These are phyloP conservation scores for Mycena rebaudengoi DNA, from an alignment of 768 basidiomycete species.

Conservation along the genomic window DNA sequence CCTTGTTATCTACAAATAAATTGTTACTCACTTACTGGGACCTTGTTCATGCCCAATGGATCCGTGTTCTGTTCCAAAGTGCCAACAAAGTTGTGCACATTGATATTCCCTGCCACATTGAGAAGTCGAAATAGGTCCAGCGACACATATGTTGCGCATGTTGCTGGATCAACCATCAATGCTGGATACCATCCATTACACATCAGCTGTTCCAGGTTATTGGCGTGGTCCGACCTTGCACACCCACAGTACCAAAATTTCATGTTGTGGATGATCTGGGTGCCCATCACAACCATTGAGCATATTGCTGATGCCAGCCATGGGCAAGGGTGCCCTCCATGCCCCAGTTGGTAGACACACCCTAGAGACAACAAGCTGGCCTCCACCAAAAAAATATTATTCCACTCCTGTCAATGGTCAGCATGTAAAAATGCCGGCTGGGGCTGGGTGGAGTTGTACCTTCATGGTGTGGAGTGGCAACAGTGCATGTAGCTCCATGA, in stretches of 20 bases:
- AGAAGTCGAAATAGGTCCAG: constrained; percentile 22
- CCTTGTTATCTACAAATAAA: not conserved
- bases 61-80: constrained; percentile 4
- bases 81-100: constrained; percentile 21
- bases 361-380: not conserved
- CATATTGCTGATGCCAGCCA: not conserved
- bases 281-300: constrained; percentile 2
- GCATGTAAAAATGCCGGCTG: not conserved
- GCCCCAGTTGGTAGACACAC: constrained; percentile 5
- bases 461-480: not conserved
- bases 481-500: not conserved
- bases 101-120: constrained; percentile 21
- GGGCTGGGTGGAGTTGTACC: not conserved
- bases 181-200: constrained; percentile 24
- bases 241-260: constrained; percentile 7
- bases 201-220: constrained; percentile 4
- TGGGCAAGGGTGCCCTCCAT: not conserved
- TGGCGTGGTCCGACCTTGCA: not conserved
- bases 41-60: not conserved
- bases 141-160: constrained; percentile 12
- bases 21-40: constrained; percentile 3
- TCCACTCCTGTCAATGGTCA: constrained; percentile 4
- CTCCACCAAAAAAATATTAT: not conserved
- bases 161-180: constrained; percentile 11
- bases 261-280: constrained; percentile 3